Percentiles rank a stretch among this genome's conserved stretches.
Conservation (phyloP, 2,329 filamentous ascomycete species). For the Cladosporium austrohemisphaericum region DNA sequence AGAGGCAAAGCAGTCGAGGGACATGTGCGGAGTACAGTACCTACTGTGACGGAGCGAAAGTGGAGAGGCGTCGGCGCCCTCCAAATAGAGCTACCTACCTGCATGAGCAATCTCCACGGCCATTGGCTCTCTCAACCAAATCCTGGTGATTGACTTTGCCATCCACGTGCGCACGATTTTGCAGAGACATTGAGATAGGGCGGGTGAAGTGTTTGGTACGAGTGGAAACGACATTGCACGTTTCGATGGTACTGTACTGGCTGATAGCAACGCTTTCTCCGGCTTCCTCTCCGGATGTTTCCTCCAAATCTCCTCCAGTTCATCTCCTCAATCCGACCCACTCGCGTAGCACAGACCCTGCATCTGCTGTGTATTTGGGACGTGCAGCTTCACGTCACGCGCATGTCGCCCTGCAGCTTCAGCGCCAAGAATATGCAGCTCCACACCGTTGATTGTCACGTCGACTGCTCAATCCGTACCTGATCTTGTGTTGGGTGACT, state of each 20-base stretch:
- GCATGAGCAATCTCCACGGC: slow-evolving; percentile 12
- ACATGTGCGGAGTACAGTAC: no score
- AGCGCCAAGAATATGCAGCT: background rate
- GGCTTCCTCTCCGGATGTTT: background rate
- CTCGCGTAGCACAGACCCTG: slow-evolving; percentile 13
- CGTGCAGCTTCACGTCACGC: slow-evolving; percentile 4
- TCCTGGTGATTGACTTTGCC: background rate
- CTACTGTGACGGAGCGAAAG: no score
- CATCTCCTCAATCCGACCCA: slow-evolving; percentile 4
- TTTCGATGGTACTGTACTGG: background rate
- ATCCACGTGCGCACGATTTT: background rate
- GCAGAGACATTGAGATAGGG: background rate
- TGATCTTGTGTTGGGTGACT: no score
- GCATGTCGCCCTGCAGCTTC: slow-evolving; percentile 5
- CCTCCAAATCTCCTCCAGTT: slow-evolving; percentile 6
- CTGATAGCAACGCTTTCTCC: slow-evolving; percentile 8
- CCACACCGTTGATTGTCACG: slow-evolving; percentile 2
- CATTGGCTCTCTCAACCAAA: slow-evolving; percentile 13
- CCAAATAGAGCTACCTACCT: no score
- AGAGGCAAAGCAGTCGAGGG: no score
- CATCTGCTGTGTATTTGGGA: background rate
- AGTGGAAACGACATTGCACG: background rate
- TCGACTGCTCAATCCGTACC: no score
- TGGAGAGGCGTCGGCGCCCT: no score
- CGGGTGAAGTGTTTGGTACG: background rate